Evolutionary conservation across 192 early-diverging fungal species (phyloP).

Genomic region (Gryganskiella cystojenkinii): DNA sequence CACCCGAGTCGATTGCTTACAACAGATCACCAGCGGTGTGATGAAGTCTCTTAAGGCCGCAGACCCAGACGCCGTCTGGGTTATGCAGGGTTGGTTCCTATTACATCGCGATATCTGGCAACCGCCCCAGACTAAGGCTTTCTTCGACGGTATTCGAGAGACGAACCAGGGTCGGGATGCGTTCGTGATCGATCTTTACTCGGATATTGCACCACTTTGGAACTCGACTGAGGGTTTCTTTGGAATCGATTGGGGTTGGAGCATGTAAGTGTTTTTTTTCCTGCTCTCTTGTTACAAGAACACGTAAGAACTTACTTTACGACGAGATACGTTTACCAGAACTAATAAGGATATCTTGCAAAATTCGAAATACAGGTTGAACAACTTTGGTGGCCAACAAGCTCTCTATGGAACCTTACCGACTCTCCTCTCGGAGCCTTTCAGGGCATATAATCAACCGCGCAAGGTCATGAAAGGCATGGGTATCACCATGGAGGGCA

Average conservation of each 20-base stretch:
- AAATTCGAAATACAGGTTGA: slow-evolving; percentile 18
- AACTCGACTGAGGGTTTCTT: slow-evolving; percentile 30
- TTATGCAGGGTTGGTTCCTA: slow-evolving; percentile 47
- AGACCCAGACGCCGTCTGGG: slow-evolving; percentile 46
- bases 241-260: slow-evolving; percentile 53
- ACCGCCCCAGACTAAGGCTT: slow-evolving; percentile 17
- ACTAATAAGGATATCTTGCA: no score
- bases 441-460: slow-evolving; percentile 15
- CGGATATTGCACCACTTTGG: slow-evolving; percentile 40
- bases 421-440: slow-evolving; percentile 37
- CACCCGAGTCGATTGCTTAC: slow-evolving; percentile 17
- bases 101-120: slow-evolving; percentile 26
- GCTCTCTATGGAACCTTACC: slow-evolving; percentile 43
- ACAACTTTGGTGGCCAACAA: slow-evolving; percentile 49
- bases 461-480: slow-evolving; percentile 43
- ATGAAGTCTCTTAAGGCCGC: slow-evolving; percentile 40
- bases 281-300: background rate
- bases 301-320: no score
- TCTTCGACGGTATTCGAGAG: slow-evolving; percentile 45
- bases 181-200: slow-evolving; percentile 44
- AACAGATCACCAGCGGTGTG: slow-evolving; percentile 9
- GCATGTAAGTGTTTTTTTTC: slow-evolving; percentile 27
- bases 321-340: no score
- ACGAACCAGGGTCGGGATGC: slow-evolving; percentile 30
- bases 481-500: slow-evolving; percentile 51